Evolutionary conservation across 805 yeast species (phyloP).

Genomic region (Zygoascus ofunaensis): DNA sequence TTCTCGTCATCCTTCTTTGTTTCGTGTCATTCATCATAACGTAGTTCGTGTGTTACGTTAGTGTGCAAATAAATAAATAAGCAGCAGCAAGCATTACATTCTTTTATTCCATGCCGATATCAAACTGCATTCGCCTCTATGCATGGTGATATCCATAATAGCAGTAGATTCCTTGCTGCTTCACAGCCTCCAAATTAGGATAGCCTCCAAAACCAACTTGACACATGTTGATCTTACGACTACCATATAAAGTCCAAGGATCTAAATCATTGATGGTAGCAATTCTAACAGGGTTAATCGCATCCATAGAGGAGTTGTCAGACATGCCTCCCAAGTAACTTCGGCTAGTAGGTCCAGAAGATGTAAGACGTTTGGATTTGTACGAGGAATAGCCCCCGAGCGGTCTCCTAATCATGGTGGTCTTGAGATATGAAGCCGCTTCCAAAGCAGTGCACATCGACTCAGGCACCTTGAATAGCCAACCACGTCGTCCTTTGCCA

Average conservation of each 20-base stretch:
- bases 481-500: slow-evolving; percentile 66
- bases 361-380: background rate
- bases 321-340: background rate
- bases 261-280: background rate
- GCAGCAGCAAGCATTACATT: too few relatives aligned
- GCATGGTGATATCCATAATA: slow-evolving; percentile 24
- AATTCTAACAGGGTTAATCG: background rate
- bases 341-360: background rate
- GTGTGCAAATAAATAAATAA: too few relatives aligned
- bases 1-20: too few relatives aligned
- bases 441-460: background rate
- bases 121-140: too few relatives aligned
- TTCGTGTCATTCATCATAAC: too few relatives aligned
- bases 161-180: slow-evolving; percentile 27
- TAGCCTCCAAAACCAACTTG: slow-evolving; percentile 25
- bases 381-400: background rate
- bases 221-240: slow-evolving; percentile 30
- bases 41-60: too few relatives aligned
- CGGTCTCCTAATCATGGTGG: background rate
- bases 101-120: background rate
- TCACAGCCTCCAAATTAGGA: slow-evolving; percentile 12
- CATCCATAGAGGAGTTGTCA: background rate
- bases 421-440: background rate
- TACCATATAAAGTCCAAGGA: slow-evolving; percentile 24
- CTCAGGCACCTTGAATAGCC: slow-evolving; percentile 32